phyloP scores from a whole-genome alignment of 345 rosid species.

The Euphorbia tirucalli region DNA sequence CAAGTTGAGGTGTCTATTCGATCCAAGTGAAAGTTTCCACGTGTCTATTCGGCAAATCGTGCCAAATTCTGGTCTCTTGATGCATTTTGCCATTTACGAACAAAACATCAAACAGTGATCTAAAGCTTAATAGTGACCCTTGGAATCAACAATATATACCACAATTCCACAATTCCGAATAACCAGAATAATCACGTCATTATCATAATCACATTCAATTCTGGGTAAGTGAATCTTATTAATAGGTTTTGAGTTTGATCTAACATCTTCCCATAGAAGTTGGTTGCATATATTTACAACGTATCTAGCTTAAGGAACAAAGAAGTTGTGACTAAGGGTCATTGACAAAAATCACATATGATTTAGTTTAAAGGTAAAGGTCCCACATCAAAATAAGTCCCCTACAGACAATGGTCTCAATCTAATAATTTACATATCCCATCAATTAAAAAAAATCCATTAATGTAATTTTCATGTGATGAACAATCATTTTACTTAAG shows the following conservation, averaged over 20 bases:
- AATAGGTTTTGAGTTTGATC: neutral
- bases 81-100: too few relatives aligned
- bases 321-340: neutral
- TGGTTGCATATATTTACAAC: too few relatives aligned
- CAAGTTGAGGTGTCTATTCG: too few relatives aligned
- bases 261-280: too few relatives aligned
- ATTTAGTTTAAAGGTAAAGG: neutral
- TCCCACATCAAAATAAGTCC: neutral
- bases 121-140: neutral
- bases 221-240: neutral
- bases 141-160: neutral
- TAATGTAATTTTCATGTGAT: neutral
- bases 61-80: too few relatives aligned
- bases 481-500: neutral
- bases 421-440: neutral
- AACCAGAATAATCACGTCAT: neutral
- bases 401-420: neutral
- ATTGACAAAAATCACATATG: neutral
- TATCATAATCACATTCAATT: neutral
- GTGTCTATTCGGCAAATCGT: too few relatives aligned
- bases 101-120: neutral
- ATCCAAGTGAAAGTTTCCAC: too few relatives aligned
- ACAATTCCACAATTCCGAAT: too few relatives aligned
- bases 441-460: neutral
- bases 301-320: neutral